Base-by-base conservation (phyloP, 2,329 filamentous ascomycete species). In the Cladosporium sp. region DNA sequence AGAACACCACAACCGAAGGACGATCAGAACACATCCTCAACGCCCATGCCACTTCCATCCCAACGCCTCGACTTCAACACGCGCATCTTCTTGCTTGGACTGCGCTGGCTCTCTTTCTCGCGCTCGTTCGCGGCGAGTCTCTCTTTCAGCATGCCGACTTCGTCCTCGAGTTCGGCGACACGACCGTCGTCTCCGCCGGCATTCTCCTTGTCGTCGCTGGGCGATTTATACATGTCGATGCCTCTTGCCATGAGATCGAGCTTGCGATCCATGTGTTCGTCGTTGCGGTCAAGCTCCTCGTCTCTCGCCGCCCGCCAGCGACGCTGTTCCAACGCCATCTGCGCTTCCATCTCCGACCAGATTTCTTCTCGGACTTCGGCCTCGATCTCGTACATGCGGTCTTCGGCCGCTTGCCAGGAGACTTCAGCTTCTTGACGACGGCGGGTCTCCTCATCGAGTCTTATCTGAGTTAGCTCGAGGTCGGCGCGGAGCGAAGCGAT, bases 191-290 rank as follows among this genome's bases (percentile, higher is more conserved):
- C 64, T 26, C 59, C 63, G 49, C 58, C 21, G 11, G 56, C 64
- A 26, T 71, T 71, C 68, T 73, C 74, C 57, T 72, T 70, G 26
- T 74, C 72, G 5, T 77, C 76, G 65, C 82, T 36, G 1, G 63
- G 54, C 2, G 43, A 80, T 67, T 82, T 81, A 60, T 77, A 79
- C 8, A 82, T 73, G 56, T 76, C 74, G 71, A 83, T 80, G 11
- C 85, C 84, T 61, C 85, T 81, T 64, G 87, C 85, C 36, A 91
- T 79, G 25, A 92, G 84, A 66, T 92, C 94, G 8, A 96, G 85
- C 79, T 99, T 99, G 70, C 87, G 87, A 76, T 98, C 93, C 74
- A 95, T 86, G 77, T 96, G 92, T 75, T 91, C 91, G 67, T 97
- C 92, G 61, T 88, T 88, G 53, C 88, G 86, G 71, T 96, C 93